Evolutionary conservation across 2,329 filamentous ascomycete genomes (phyloP).

Genomic region (Penicillium sp.): DNA sequence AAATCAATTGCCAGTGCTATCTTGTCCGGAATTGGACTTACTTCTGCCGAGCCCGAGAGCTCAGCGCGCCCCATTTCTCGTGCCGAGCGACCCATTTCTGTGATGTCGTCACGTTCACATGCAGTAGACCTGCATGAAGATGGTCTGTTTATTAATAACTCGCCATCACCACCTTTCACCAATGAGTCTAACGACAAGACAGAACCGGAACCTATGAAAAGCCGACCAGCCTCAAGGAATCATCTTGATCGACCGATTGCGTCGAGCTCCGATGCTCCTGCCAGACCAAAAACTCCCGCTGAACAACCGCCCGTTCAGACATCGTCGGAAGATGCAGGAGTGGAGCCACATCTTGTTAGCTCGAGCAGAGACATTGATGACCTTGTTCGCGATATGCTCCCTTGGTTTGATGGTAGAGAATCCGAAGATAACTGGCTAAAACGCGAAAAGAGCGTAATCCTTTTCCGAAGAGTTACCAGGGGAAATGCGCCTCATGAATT

Average conservation of each 20-base stretch:
- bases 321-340: slow-evolving; percentile 59
- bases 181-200: slow-evolving; percentile 1
- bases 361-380: slow-evolving; percentile 88
- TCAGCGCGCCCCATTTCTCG: slow-evolving; percentile 28
- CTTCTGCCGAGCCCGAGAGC: slow-evolving; percentile 27
- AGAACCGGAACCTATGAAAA: slow-evolving; percentile 23
- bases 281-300: slow-evolving; percentile 25
- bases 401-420: slow-evolving; percentile 82
- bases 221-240: slow-evolving; percentile 20
- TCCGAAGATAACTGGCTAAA: slow-evolving; percentile 88
- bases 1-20: slow-evolving; percentile 84
- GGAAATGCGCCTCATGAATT: slow-evolving; percentile 83
- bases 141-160: slow-evolving; percentile 13
- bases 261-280: slow-evolving; percentile 33
- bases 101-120: slow-evolving; percentile 32
- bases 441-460: slow-evolving; percentile 77
- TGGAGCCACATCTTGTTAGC: slow-evolving; percentile 82
- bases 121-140: slow-evolving; percentile 22
- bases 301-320: slow-evolving; percentile 10
- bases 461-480: slow-evolving; percentile 73
- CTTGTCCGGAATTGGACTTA: slow-evolving; percentile 68
- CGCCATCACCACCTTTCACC: neutral
- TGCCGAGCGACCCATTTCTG: slow-evolving; percentile 32
- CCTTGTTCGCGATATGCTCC: slow-evolving; percentile 76
- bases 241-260: slow-evolving; percentile 20